phyloP scores from a whole-genome alignment of 768 basidiomycete genomes.

The Trametes punicea region DNA sequence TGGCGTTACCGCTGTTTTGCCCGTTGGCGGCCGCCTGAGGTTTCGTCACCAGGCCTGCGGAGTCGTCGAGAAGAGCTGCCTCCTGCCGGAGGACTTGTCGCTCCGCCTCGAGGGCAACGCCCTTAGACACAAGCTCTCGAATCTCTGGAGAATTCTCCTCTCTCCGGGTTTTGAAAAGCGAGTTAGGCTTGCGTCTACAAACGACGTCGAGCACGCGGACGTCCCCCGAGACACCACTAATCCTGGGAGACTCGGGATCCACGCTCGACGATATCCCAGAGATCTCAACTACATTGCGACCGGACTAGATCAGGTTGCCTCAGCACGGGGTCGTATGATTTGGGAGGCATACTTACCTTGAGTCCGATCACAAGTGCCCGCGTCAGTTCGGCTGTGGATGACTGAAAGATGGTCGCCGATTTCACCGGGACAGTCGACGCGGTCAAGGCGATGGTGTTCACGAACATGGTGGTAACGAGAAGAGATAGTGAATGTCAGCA shows the following conservation, averaged over 20 bases:
- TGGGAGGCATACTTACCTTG: constrained; percentile 33
- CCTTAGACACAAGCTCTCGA: constrained; percentile 33
- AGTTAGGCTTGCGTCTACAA: constrained; percentile 31
- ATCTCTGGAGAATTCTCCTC: constrained; percentile 34
- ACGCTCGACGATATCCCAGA: constrained; percentile 46
- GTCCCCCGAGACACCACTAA: constrained; percentile 43
- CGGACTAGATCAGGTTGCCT: constrained; percentile 35
- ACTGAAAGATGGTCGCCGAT: constrained; percentile 56
- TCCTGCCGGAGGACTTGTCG: constrained; percentile 40
- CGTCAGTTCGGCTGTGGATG: constrained; percentile 53
- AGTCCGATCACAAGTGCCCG: constrained; percentile 48
- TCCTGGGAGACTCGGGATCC: constrained; percentile 51
- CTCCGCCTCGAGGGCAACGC: constrained; percentile 36
- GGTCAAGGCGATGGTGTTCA: background rate
- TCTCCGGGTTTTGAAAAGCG: constrained; percentile 23
- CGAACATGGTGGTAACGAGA: background rate
- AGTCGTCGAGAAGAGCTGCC: constrained; percentile 40
- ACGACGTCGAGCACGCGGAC: constrained; percentile 55
- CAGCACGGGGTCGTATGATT: background rate
- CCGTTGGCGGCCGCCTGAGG: too few relatives aligned
- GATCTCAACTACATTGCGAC: constrained; percentile 51
- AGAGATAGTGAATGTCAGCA: background rate
- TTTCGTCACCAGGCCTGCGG: constrained; percentile 43
- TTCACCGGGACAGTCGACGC: constrained; percentile 42
- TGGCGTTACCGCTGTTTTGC: constrained; percentile 34